Percentiles rank a stretch among this genome's conserved stretches.
Evolutionary conservation across 129 eudicot species (phyloP).

Genomic region (Helianthus tuberosus): DNA sequence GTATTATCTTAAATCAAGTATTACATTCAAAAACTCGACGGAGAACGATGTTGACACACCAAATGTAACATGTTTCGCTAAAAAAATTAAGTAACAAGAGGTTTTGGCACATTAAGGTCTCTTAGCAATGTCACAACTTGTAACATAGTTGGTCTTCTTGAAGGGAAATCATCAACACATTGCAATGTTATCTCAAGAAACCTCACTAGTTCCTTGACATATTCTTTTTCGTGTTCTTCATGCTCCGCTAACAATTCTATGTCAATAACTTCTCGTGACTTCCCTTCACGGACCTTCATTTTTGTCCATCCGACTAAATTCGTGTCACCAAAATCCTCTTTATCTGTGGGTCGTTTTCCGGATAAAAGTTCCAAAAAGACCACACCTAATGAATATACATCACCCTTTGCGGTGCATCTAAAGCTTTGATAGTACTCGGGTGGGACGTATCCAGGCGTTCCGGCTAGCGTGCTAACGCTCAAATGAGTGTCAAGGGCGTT

Average conservation of each 20-base stretch:
- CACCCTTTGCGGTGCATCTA: slow-evolving; percentile 85
- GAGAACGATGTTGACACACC: slow-evolving; percentile 10
- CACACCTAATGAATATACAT: slow-evolving; percentile 84
- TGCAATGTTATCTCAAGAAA: slow-evolving; percentile 74
- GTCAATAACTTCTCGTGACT: slow-evolving; percentile 85
- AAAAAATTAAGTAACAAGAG: slow-evolving; percentile 25
- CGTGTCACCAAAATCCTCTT: slow-evolving; percentile 91
- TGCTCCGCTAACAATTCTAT: slow-evolving; percentile 47
- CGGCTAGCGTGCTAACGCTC: slow-evolving; percentile 80
- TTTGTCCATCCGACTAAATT: slow-evolving; percentile 92
- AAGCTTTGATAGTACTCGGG: slow-evolving; percentile 95
- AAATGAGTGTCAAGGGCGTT: slow-evolving; percentile 88
- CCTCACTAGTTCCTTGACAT: slow-evolving; percentile 78
- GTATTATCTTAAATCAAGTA: slow-evolving; percentile 15
- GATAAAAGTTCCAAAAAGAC: slow-evolving; percentile 71
- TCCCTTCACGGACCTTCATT: slow-evolving; percentile 85
- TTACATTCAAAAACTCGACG: slow-evolving; percentile 23
- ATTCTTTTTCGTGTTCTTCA: slow-evolving; percentile 59
- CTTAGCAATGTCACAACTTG: slow-evolving; percentile 85
- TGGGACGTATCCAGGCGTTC: slow-evolving; percentile 90
- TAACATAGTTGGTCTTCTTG: slow-evolving; percentile 91
- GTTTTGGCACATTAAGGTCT: slow-evolving; percentile 58
- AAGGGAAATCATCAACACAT: slow-evolving; percentile 96
- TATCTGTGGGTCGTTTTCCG: slow-evolving; percentile 84
- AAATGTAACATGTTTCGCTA: slow-evolving; percentile 10